Conservation (phyloP, 345 rosid genomes). For the Raphanus raphanistrum region DNA sequence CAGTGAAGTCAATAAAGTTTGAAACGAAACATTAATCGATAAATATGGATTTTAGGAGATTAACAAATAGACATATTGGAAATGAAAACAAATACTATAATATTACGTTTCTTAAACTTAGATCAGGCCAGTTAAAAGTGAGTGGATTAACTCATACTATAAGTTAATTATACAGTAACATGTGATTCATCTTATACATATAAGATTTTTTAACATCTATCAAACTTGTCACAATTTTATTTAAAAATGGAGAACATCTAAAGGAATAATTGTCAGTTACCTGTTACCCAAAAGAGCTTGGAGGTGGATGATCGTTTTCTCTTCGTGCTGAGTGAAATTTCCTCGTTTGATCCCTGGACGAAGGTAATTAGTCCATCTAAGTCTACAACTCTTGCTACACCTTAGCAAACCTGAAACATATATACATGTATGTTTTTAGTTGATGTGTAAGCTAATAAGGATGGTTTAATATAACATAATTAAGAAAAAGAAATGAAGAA, state of each 20-base stretch:
- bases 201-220: neutral
- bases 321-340: slow-evolving; percentile 80
- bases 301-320: slow-evolving; percentile 92
- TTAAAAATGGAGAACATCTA: neutral
- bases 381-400: slow-evolving; percentile 98
- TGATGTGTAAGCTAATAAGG: neutral
- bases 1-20: neutral
- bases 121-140: neutral
- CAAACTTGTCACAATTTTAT: neutral
- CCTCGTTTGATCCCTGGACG: slow-evolving; percentile 95
- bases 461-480: neutral
- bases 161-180: neutral
- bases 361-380: slow-evolving; percentile 96
- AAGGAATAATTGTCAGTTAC: slow-evolving; percentile 30
- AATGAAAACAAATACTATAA: neutral
- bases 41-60: neutral
- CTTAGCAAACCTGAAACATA: slow-evolving; percentile 72
- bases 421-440: neutral
- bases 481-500: slow-evolving; percentile 11
- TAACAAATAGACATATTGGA: neutral
- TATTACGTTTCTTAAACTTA: neutral
- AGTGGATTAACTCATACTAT: neutral
- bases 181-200: neutral
- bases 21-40: neutral
- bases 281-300: slow-evolving; percentile 98